These are phyloP conservation scores for Eryngium alpinum DNA, from an alignment of 140 eudicot species.

Conservation along the genomic window DNA sequence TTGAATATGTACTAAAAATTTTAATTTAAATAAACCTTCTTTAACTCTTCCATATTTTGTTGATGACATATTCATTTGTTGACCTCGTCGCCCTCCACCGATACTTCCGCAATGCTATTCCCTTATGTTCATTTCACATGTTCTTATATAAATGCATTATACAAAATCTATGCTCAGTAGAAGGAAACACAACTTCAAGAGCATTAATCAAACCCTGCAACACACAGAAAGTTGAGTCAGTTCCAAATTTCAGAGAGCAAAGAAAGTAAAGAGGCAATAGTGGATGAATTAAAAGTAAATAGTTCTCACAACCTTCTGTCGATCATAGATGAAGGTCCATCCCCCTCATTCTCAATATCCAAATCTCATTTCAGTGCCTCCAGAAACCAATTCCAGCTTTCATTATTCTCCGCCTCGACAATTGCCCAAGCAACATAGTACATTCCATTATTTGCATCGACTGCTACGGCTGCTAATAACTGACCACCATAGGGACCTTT, in stretches of 20 bases:
- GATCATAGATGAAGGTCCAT: neutral
- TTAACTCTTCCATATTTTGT: neutral
- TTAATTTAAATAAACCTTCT: neutral
- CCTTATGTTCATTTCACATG: neutral
- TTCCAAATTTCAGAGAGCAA: no score
- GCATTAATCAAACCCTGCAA: neutral
- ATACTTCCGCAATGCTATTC: neutral
- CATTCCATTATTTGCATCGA: neutral
- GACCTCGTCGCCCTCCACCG: neutral
- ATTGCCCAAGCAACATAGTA: neutral
- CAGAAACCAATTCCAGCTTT: neutral
- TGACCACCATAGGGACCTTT: neutral
- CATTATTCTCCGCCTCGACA: neutral
- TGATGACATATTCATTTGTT: neutral
- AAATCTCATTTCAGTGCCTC: neutral
- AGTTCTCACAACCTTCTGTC: neutral
- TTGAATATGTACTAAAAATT: no score
- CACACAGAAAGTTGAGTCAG: no score
- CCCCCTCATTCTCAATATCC: neutral
- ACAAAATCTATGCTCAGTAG: neutral
- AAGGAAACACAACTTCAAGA: neutral
- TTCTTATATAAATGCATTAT: neutral
- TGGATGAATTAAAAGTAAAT: no score
- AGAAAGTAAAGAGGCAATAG: no score
- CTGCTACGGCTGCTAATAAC: neutral